These are phyloP conservation scores for Phytophthora idaei DNA, from an alignment of 352 stramenopile genomes.

Conservation along the genomic window DNA sequence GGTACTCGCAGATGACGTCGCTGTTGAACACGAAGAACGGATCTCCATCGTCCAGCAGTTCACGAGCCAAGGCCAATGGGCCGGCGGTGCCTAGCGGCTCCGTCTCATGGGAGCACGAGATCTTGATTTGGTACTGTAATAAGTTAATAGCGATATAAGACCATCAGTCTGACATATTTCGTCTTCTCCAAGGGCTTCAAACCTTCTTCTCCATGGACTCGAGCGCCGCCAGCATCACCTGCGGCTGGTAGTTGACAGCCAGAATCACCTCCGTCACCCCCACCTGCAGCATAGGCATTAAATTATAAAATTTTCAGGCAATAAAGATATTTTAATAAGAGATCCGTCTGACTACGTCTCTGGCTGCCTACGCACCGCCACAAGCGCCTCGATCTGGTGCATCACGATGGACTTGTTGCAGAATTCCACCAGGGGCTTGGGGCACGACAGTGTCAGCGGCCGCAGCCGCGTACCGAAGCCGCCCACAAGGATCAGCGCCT, in stretches of 20 bases:
- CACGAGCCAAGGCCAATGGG: conserved; percentile 78
- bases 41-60: conserved; percentile 84
- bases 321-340: conserved; percentile 1
- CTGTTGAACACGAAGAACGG: conserved; percentile 93
- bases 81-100: conserved; percentile 86
- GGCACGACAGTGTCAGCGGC: conserved; percentile 89
- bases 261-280: conserved; percentile 90
- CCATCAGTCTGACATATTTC: conserved; percentile 7
- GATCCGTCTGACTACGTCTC: neutral
- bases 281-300: conserved; percentile 43
- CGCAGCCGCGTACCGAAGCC: conserved; percentile 91
- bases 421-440: conserved; percentile 92
- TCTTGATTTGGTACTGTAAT: conserved; percentile 87
- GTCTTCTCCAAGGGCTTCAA: neutral
- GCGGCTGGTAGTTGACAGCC: conserved; percentile 90
- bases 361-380: conserved; percentile 45
- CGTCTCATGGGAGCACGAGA: conserved; percentile 88
- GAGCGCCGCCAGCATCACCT: conserved; percentile 87
- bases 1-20: conserved; percentile 90
- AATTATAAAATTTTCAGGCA: conserved; percentile 1
- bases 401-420: conserved; percentile 92
- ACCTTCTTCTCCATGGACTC: conserved; percentile 84
- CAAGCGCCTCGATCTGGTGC: conserved; percentile 90
- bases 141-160: conserved; percentile 9
- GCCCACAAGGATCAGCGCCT: conserved; percentile 91